A percentile compares a stretch with the other conserved stretches of the same genome.
These are phyloP conservation scores for Exsudoporus floridanus DNA, from an alignment of 1,284 basidiomycete genomes.

Conservation along the genomic window DNA sequence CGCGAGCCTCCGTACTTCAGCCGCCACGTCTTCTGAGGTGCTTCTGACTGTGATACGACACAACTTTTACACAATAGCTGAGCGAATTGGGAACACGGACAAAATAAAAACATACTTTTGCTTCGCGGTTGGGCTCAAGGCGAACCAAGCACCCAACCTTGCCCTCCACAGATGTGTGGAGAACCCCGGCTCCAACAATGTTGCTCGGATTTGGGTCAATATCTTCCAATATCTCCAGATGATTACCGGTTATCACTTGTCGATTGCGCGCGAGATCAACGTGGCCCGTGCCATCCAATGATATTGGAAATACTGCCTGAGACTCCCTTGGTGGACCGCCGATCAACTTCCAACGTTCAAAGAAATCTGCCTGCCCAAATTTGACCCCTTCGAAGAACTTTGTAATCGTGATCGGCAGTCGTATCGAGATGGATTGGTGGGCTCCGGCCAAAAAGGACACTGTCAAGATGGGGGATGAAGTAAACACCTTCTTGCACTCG, in stretches of 20 bases:
- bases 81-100: neutral
- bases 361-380: conserved; percentile 84
- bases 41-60: conserved; percentile 93
- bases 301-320: conserved; percentile 84
- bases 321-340: conserved; percentile 92
- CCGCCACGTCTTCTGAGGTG: conserved; percentile 90
- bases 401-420: conserved; percentile 83
- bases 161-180: conserved; percentile 84
- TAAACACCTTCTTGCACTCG: conserved; percentile 90
- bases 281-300: conserved; percentile 63
- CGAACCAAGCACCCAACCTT: conserved; percentile 95
- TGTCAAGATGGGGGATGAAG: conserved; percentile 75
- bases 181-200: conserved; percentile 87
- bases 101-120: conserved; percentile 66
- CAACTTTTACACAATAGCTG: conserved; percentile 50
- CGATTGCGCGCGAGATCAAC: conserved; percentile 74
- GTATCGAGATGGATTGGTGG: conserved; percentile 82
- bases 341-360: conserved; percentile 97
- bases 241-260: conserved; percentile 76
- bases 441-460: conserved; percentile 92
- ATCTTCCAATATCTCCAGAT: conserved; percentile 74
- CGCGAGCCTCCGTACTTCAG: conserved; percentile 72
- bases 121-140: conserved; percentile 92
- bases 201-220: conserved; percentile 88
- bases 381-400: conserved; percentile 95